These are phyloP conservation scores for Inga laurina DNA, from an alignment of 306 rosid species.

Conservation along the genomic window DNA sequence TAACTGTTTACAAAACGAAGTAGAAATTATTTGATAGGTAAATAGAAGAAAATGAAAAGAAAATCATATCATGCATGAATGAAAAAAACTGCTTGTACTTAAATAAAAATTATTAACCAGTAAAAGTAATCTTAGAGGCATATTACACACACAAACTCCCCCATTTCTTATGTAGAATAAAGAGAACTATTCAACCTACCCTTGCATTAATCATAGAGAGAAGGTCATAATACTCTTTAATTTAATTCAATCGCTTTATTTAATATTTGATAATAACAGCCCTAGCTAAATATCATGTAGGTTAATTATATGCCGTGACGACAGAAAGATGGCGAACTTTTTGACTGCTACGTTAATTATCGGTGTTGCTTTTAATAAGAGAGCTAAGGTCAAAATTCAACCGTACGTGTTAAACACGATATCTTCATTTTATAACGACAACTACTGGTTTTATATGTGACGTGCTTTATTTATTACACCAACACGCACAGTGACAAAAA, in stretches of 20 bases:
- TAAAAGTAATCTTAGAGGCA: too few species aligned
- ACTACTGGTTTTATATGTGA: not conserved
- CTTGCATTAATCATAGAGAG: not conserved
- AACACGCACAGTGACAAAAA: not conserved
- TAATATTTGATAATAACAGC: not conserved
- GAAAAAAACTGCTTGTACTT: not conserved
- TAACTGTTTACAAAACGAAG: not conserved
- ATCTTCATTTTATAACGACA: not conserved
- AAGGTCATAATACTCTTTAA: not conserved
- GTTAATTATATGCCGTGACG: not conserved
- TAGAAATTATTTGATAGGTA: not conserved
- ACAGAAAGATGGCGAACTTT: not conserved
- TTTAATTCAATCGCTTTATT: not conserved
- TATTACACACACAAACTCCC: too few species aligned
- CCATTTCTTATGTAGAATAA: too few species aligned
- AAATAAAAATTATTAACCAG: not conserved
- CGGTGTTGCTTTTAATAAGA: not conserved
- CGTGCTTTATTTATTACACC: not conserved
- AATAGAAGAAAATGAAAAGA: not conserved
- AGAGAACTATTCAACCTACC: not conserved
- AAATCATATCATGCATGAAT: not conserved
- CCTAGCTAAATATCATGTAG: not conserved
- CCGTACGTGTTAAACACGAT: not conserved
- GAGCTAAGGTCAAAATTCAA: not conserved
- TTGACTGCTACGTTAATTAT: not conserved